Conservation (phyloP, 257 asterid genomes). For the Nicotiana undulata region DNA sequence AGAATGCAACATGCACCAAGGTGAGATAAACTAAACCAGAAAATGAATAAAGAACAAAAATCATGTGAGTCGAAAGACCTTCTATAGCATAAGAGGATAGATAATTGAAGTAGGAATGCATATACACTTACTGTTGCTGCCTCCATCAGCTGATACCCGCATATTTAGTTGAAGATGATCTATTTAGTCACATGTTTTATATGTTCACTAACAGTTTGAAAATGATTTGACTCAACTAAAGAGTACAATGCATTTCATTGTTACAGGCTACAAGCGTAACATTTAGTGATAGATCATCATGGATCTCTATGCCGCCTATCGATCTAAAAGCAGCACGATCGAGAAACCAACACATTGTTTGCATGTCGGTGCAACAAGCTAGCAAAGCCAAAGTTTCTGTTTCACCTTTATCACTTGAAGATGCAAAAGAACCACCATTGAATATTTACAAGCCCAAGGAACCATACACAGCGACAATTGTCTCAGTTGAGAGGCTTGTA, state of each 20-base stretch:
- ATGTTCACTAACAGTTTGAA: not conserved
- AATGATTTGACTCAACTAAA: not conserved
- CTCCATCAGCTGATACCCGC: not conserved
- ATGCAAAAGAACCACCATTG: constrained; percentile 83
- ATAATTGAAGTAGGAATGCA: not conserved
- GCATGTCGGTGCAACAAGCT: constrained; percentile 92
- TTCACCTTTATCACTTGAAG: constrained; percentile 73
- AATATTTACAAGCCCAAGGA: constrained; percentile 74
- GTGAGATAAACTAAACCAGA: not conserved
- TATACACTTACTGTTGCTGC: not conserved
- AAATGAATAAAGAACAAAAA: not conserved
- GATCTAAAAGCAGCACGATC: constrained; percentile 25
- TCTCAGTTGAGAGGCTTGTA: constrained; percentile 79
- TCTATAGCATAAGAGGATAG: not conserved
- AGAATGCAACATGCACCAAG: not conserved
- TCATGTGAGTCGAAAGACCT: no score
- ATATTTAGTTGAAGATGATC: not conserved
- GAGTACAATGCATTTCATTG: not conserved
- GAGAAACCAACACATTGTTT: constrained; percentile 34
- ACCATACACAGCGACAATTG: constrained; percentile 72
- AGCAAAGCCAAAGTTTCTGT: constrained; percentile 57
- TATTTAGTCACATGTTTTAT: not conserved
- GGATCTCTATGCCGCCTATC: constrained; percentile 27
- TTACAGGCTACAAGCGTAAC: constrained; percentile 45
- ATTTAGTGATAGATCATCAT: constrained; percentile 36